phyloP scores from a whole-genome alignment of 345 rosid genomes.

The Syzygium aromaticum region DNA sequence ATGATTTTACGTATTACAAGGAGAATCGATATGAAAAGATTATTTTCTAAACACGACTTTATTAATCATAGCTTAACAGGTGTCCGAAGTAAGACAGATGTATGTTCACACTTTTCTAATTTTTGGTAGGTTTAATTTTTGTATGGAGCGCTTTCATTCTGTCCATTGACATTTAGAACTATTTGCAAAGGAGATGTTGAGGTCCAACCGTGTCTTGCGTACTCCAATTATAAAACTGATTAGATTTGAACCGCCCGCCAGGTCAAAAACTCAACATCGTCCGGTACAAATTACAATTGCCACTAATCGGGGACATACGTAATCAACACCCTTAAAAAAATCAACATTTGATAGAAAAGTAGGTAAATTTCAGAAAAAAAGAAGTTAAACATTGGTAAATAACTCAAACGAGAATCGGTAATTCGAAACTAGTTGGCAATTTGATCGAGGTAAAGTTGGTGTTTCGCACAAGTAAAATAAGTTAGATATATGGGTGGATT shows the following conservation, averaged over 20 bases:
- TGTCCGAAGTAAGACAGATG: not conserved
- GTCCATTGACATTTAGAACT: too few relatives aligned
- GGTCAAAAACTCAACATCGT: too few relatives aligned
- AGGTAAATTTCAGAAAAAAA: not conserved
- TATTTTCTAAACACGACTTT: not conserved
- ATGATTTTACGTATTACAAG: not conserved
- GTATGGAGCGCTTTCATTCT: too few relatives aligned
- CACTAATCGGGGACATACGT: too few relatives aligned
- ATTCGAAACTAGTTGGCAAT: not conserved
- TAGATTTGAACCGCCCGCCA: too few relatives aligned
- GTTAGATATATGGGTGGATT: not conserved
- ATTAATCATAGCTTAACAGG: not conserved
- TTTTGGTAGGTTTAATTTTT: too few relatives aligned
- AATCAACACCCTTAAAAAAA: too few relatives aligned
- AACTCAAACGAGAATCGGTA: not conserved
- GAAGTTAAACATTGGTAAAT: not conserved
- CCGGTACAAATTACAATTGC: too few relatives aligned
- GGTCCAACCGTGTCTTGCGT: too few relatives aligned
- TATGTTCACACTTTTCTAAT: not conserved
- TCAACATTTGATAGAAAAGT: not conserved
- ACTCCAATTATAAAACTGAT: too few relatives aligned
- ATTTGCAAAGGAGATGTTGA: too few relatives aligned
- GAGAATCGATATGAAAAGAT: not conserved
- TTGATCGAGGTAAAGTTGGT: not conserved
- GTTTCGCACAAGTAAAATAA: not conserved